Conservation (phyloP, 2,329 filamentous ascomycete genomes). For the Lecanosticta acicola region DNA sequence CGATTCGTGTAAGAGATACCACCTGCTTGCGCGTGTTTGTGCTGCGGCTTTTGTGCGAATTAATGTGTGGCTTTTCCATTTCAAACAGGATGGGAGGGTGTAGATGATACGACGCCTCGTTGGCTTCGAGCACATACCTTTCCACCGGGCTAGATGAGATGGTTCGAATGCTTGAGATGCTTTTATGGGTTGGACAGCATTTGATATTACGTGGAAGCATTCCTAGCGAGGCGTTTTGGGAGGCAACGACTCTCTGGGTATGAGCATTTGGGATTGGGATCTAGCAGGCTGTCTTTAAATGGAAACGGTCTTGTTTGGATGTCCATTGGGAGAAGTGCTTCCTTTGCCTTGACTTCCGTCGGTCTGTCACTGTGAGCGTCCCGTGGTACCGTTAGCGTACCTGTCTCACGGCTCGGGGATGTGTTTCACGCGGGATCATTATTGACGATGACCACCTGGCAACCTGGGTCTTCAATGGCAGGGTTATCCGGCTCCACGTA, state of each 20-base stretch:
- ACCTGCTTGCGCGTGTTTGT: neutral
- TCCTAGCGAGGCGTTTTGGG: conserved; percentile 12
- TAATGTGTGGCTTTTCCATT: conserved; percentile 1
- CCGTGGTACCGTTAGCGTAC: neutral
- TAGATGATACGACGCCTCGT: neutral
- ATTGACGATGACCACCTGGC: neutral
- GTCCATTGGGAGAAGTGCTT: neutral
- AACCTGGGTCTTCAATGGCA: too few relatives aligned
- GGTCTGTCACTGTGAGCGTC: too few relatives aligned
- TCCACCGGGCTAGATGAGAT: too few relatives aligned
- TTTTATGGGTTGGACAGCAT: neutral
- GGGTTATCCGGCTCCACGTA: neutral
- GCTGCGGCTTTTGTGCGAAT: conserved; percentile 1
- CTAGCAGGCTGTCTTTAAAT: too few relatives aligned
- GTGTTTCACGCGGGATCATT: neutral
- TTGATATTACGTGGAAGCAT: conserved; percentile 2
- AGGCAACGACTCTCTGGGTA: too few relatives aligned
- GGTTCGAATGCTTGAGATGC: neutral
- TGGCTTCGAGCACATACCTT: neutral
- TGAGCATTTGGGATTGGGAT: neutral
- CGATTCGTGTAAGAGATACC: conserved; percentile 6
- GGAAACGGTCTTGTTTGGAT: neutral
- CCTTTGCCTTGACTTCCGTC: too few relatives aligned
- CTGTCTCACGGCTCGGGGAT: neutral
- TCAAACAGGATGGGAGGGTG: neutral